phyloP scores from a whole-genome alignment of 495 filamentous ascomycete genomes.

The Pseudomonodictys pantanalensis region DNA sequence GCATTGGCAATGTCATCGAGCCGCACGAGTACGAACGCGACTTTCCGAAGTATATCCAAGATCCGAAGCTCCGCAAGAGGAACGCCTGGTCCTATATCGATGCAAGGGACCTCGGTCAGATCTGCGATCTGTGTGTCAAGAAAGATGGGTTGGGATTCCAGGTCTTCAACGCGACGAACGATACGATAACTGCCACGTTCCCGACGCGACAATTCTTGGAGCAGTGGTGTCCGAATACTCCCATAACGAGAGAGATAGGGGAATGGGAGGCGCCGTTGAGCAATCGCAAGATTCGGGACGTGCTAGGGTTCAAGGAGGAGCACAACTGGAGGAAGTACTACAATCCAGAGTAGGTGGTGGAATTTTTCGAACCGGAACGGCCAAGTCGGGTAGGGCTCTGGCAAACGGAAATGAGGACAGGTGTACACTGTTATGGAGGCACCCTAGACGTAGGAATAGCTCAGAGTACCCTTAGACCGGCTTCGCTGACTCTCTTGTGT shows the following conservation, averaged over 20 bases:
- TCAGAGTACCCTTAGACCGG: too few relatives aligned
- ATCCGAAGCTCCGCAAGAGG: conserved; percentile 50
- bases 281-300: conserved; percentile 57
- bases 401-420: background rate
- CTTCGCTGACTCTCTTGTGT: too few relatives aligned
- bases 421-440: too few relatives aligned
- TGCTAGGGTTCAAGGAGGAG: conserved; percentile 56
- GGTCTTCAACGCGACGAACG: conserved; percentile 61
- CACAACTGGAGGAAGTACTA: conserved; percentile 53
- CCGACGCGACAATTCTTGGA: conserved; percentile 52
- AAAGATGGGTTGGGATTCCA: conserved; percentile 52
- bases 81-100: conserved; percentile 63
- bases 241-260: conserved; percentile 53
- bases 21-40: conserved; percentile 56
- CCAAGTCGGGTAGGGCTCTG: background rate
- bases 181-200: conserved; percentile 51
- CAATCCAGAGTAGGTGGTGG: conserved; percentile 17
- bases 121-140: conserved; percentile 48
- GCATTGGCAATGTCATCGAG: conserved; percentile 58
- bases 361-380: background rate
- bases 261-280: conserved; percentile 56
- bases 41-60: conserved; percentile 50
- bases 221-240: conserved; percentile 46
- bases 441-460: too few relatives aligned
- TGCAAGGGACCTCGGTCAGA: conserved; percentile 58